Base-by-base conservation (phyloP, 805 yeast species). In the Nakazawaea siamensis region DNA sequence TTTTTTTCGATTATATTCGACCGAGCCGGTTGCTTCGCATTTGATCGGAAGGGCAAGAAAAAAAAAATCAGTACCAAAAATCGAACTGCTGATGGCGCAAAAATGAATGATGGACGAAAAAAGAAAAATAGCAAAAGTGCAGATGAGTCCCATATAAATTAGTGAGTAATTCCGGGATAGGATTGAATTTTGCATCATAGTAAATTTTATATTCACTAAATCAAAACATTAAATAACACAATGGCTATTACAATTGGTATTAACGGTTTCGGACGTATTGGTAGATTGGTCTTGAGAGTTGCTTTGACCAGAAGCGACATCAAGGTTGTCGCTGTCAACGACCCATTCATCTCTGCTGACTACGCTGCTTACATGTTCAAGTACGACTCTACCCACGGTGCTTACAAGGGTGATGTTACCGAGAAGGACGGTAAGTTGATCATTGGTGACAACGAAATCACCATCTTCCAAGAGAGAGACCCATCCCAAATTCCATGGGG, bases 341-440 rank as follows among this genome's bases (percentile, higher is more conserved):
- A 86, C 64, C 95, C 95, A 44, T 85, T 83, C 73, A 86, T 85
- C 54, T 76, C 76, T 44, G 73, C 92, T 42, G 94, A 85, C 50
- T 85, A 85, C 66, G 95, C 95, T 55, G 83, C 95, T 46, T 85
- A 85, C 76, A 77, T 85, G 86, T 84, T 85, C 83, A 86, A 85
- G 73, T 85, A 84, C 68, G 95, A 85, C 66, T 83, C 95, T 43
- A 85, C 94, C 48, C 95, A 85, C 71, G 94, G 95, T 55, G 70
- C 68, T 58, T 86, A 62, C 80, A 62, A 68, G 56, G 95, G 95
- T 55, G 75, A 68, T 42, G 94, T 85, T 44, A 42, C 66, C 49
- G 43, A 51, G 47, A 73, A 73, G 47, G 85, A 67, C 44, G 70
- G 67, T 52, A 52, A 62, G 55, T 62, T 85, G 43, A 60, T 80